Evolutionary conservation across 2,329 filamentous ascomycete genomes (phyloP), one percentile per base, ranked within the genome.

Genomic region (Fusarium nanum): DNA sequence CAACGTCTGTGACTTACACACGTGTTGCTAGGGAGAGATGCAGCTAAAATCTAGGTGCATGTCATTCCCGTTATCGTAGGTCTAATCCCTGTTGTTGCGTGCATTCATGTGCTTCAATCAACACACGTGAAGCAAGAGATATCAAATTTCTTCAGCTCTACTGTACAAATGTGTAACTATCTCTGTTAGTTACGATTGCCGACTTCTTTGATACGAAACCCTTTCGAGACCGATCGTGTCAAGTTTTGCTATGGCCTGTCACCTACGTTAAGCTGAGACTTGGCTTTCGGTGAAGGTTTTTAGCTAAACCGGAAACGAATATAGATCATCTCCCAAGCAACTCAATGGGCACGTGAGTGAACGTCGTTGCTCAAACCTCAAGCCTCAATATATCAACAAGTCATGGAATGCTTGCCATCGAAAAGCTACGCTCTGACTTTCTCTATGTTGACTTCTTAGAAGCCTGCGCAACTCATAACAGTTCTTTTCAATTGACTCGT

Each of bases 251-350:
- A 41, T 44, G 16, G 16, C 23, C 27, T 58, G 44, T 45, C 46
- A 49, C 37, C 42, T 18, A 22, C 53, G 54, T 25, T 2, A 23
- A 9, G 27, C 42, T 28, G 27, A 42, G 32, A 49, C 48, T 68
- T 71, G 59, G 55, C 68, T 71, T 64, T 49, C 40, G 20, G 20
- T 32, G 48, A 68, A 45, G 37, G 44, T 63, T 56, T 48, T 12
- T 6, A n/a, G 22, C 68, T 70, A 70, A 28, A n/a, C 67, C 54
- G 14, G 55, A 65, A 64, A 55, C n/a, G 44, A 42, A 5, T 40
- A 64, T 53, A 49, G 42, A 59, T 37, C 55, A 64, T 70, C 56
- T 30, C 67, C 68, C 46, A 47, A 71, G 67, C 52, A 70, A 65
- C 37, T 22, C 30, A 20, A 25, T n/a, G n/a, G n/a, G 22, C 32